Conservation (phyloP, 1,284 basidiomycete species). For the Leccinum fallax region DNA sequence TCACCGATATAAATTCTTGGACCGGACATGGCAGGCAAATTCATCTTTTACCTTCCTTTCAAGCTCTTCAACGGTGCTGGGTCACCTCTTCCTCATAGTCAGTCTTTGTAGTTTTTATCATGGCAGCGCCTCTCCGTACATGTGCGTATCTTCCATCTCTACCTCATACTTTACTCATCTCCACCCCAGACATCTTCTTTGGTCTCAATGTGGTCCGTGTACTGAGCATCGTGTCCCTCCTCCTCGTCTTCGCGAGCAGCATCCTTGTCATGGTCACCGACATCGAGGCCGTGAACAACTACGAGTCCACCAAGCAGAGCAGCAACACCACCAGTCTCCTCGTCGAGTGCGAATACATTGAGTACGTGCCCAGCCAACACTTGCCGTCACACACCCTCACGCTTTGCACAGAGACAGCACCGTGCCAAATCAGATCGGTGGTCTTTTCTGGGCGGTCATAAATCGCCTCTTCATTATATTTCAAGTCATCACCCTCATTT, state of each 20-base stretch:
- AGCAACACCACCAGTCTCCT: conserved; percentile 37
- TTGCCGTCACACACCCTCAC: conserved; percentile 14
- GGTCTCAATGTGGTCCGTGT: conserved; percentile 77
- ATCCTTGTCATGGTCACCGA: conserved; percentile 82
- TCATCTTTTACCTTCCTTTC: conserved; percentile 9
- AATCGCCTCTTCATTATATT: conserved; percentile 83
- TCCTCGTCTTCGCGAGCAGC: conserved; percentile 80
- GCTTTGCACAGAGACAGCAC: conserved; percentile 60
- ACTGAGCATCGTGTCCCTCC: conserved; percentile 77
- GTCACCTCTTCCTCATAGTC: conserved; percentile 26
- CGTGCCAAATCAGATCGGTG: conserved; percentile 88
- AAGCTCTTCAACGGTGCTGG: conserved; percentile 32
- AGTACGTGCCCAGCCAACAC: conserved; percentile 46
- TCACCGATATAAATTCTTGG: conserved; percentile 26
- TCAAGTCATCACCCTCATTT: conserved; percentile 75
- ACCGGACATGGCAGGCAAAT: conserved; percentile 1
- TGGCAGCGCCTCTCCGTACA: conserved; percentile 39
- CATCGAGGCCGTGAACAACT: conserved; percentile 73
- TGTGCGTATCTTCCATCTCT: conserved; percentile 36
- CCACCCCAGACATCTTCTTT: conserved; percentile 65
- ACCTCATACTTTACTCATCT: conserved; percentile 4
- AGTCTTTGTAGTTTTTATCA: conserved; percentile 18
- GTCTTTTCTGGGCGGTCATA: conserved; percentile 86
- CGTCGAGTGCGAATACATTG: conserved; percentile 75
- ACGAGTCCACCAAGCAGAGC: conserved; percentile 47